Conservation (phyloP, 1,284 basidiomycete genomes). For the Fistulina hepatica region DNA sequence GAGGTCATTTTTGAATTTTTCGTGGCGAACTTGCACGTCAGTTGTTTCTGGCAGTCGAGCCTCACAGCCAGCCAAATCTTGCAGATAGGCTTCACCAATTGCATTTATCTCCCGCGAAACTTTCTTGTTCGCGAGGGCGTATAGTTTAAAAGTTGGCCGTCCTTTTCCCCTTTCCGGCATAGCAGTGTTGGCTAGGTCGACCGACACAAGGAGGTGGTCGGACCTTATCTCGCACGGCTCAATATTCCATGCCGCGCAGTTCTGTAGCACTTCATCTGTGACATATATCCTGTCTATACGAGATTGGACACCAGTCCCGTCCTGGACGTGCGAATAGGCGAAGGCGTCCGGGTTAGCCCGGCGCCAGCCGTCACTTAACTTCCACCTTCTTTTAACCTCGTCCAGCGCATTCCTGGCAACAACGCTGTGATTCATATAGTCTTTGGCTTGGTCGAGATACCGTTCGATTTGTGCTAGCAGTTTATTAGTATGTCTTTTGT, state of each 20-base stretch:
- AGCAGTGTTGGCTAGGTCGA: not conserved
- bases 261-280: not conserved
- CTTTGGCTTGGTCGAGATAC: too few species aligned
- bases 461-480: too few species aligned
- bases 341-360: slow-evolving; percentile 4
- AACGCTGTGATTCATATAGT: not conserved
- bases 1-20: too few species aligned
- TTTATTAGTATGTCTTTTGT: too few species aligned
- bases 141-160: not conserved
- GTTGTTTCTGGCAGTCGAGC: too few species aligned
- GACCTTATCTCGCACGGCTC: not conserved
- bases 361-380: slow-evolving; percentile 3
- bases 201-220: slow-evolving; percentile 7
- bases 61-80: not conserved
- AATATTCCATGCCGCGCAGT: slow-evolving; percentile 6
- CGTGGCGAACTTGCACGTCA: too few species aligned
- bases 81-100: not conserved
- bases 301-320: slow-evolving; percentile 1
- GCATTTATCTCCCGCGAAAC: not conserved
- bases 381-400: not conserved
- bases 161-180: slow-evolving; percentile 6
- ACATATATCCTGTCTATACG: slow-evolving; percentile 5
- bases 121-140: not conserved
- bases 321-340: slow-evolving; percentile 4
- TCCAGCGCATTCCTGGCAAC: not conserved